Conservation (phyloP, 2,329 filamentous ascomycete genomes). For the Diaporthe caulivora region DNA sequence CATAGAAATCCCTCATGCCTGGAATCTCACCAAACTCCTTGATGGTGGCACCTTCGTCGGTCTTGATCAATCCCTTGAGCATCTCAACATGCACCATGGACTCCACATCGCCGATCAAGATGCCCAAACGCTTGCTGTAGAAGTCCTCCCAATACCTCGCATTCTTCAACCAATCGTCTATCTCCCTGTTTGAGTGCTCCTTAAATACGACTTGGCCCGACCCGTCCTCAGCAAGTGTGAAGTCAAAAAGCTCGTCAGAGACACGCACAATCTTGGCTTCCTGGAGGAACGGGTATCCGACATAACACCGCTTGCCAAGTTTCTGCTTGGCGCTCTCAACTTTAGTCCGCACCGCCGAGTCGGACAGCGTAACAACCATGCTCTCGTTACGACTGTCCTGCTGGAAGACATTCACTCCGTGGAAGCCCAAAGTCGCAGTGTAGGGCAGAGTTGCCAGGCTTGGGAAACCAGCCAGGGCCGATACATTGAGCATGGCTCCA, state of each 20-base stretch:
- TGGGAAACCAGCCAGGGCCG: conserved; percentile 93
- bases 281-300: conserved; percentile 95
- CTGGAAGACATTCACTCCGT: conserved; percentile 95
- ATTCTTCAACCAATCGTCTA: conserved; percentile 87
- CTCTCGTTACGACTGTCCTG: conserved; percentile 97
- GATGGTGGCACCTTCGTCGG: conserved; percentile 87
- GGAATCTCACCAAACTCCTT: conserved; percentile 93
- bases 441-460: conserved; percentile 89
- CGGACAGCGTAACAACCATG: conserved; percentile 88
- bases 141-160: conserved; percentile 84
- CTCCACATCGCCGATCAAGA: conserved; percentile 88
- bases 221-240: conserved; percentile 76
- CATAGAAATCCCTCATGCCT: conserved; percentile 89
- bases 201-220: conserved; percentile 72
- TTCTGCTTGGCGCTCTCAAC: conserved; percentile 80
- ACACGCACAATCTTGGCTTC: conserved; percentile 92
- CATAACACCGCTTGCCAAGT: conserved; percentile 86
- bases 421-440: conserved; percentile 83
- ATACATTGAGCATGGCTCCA: conserved; percentile 83
- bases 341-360: conserved; percentile 78
- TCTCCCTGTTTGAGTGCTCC: conserved; percentile 81
- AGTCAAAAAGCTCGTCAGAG: conserved; percentile 94
- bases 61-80: conserved; percentile 91
- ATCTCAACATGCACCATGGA: conserved; percentile 93
- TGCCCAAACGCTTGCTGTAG: conserved; percentile 92